Base-by-base conservation (phyloP, 1,139 yeast genomes). In the Diutina ranongensis region DNA sequence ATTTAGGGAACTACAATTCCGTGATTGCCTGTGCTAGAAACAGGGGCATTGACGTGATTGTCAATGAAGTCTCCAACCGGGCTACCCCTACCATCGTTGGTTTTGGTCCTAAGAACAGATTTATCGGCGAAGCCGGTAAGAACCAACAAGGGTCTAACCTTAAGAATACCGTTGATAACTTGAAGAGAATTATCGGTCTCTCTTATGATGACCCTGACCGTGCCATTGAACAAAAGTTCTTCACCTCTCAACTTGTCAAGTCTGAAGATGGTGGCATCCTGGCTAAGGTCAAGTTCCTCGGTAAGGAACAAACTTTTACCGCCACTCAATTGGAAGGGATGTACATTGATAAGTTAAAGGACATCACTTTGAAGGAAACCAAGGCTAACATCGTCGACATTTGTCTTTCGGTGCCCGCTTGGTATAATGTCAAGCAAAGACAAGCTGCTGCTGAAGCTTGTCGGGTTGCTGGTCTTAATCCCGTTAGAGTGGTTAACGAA, bases 41-140 rank as follows among this genome's bases (percentile, higher is more conserved):
- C 79, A 82, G 97, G 74, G 97, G 97, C 62, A 92, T 94, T 64
- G 98, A 92, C 67, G 83, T 94, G 59, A 86, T 92, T 59, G 97
- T 92, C 71, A 94, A 94, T 66, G 99, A 92, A 68, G 98, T 92
- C 46, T 89, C 97, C 48, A 92, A 92, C 81, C 84, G 98, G 70
- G 68, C 94, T 55, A 92, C 99, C 38, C 98, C 99, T 52, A 72
- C 97, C 22, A 72, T 92, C 55, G 94, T 94, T 56, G 97, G 97
- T 36, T 92, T 92, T 59, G 97, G 97, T 55, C 64, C 64, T 52
- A 87, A 84, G 71, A 82, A 76, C 74, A 82, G 99, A 73, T 82
- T 78, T 62, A 79, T 92, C 55, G 99, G 99, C 63, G 99, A 92
- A 72, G 63, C 84, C 46, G 98, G 94, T 59, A 89, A 88, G 76